These are phyloP conservation scores for Ambrosiella beaveri DNA, from an alignment of 2,329 filamentous ascomycete species.

Conservation along the genomic window DNA sequence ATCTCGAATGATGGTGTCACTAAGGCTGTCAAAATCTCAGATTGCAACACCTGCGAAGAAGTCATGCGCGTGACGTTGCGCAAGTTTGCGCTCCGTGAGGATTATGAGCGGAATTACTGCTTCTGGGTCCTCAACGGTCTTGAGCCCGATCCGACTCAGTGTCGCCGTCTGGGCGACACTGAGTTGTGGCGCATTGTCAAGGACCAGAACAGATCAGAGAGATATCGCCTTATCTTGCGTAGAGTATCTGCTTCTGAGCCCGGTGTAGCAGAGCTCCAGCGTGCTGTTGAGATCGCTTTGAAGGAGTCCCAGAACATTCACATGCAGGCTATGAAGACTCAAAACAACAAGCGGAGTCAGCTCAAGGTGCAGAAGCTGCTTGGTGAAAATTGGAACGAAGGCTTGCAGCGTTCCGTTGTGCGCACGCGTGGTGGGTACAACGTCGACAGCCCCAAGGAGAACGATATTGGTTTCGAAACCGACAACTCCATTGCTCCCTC, in stretches of 20 bases:
- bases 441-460: conserved; percentile 38
- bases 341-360: conserved; percentile 57
- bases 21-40: conserved; percentile 84
- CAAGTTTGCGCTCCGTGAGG: conserved; percentile 76
- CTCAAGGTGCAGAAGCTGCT: conserved; percentile 78
- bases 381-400: conserved; percentile 70
- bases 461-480: conserved; percentile 17
- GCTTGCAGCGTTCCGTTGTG: conserved; percentile 61
- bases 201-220: conserved; percentile 66
- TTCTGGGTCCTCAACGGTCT: conserved; percentile 84
- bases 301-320: conserved; percentile 70
- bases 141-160: conserved; percentile 66
- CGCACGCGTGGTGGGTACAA: conserved; percentile 43
- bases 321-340: conserved; percentile 40
- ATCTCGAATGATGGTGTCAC: conserved; percentile 84
- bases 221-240: conserved; percentile 75
- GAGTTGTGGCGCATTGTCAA: conserved; percentile 86
- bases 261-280: conserved; percentile 67
- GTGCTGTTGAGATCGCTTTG: conserved; percentile 74
- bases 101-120: conserved; percentile 87
- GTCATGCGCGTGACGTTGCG: conserved; percentile 77
- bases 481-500: conserved; percentile 30
- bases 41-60: conserved; percentile 81
- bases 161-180: conserved; percentile 65
- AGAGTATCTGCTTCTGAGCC: conserved; percentile 89